These are phyloP conservation scores for Cryptosporidium ryanae DNA, from an alignment of 169 alveolate species.

Conservation along the genomic window DNA sequence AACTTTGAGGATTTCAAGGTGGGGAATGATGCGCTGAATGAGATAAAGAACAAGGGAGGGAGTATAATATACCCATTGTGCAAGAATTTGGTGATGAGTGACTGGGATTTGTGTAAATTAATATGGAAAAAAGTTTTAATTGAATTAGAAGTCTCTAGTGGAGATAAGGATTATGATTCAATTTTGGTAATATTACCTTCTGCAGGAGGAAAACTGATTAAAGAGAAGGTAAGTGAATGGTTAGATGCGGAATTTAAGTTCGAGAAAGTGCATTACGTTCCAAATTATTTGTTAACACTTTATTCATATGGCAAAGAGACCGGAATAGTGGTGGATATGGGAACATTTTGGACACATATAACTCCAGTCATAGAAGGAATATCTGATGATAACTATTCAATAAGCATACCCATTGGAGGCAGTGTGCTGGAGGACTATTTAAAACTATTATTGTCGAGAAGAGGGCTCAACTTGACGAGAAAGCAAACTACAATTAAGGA, in stretches of 20 bases:
- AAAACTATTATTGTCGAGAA: constrained; percentile 20
- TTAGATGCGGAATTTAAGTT: not conserved
- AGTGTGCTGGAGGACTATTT: constrained; percentile 43
- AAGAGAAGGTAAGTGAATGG: constrained; percentile 48
- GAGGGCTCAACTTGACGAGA: constrained; percentile 34
- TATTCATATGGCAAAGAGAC: constrained; percentile 65
- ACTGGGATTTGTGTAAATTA: constrained; percentile 46
- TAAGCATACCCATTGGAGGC: constrained; percentile 66
- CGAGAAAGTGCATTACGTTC: constrained; percentile 14
- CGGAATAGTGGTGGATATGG: constrained; percentile 65
- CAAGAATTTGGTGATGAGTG: constrained; percentile 28
- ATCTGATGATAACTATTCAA: constrained; percentile 35
- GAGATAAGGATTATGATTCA: not conserved
- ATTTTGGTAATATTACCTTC: constrained; percentile 10
- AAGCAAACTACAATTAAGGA: constrained; percentile 23
- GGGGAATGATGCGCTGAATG: constrained; percentile 53
- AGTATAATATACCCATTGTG: constrained; percentile 32
- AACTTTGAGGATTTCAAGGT: not conserved
- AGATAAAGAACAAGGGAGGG: not conserved
- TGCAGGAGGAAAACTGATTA: constrained; percentile 49
- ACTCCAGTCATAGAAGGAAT: constrained; percentile 63
- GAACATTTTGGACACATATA: constrained; percentile 70
- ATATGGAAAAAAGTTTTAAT: constrained; percentile 46
- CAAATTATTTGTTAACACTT: constrained; percentile 43
- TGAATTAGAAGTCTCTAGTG: constrained; percentile 13